A percentile compares a stretch with the other conserved stretches of the same genome.
These are phyloP conservation scores for Trebouxia sp. DNA, from an alignment of 139 green algal species.

Conservation along the genomic window DNA sequence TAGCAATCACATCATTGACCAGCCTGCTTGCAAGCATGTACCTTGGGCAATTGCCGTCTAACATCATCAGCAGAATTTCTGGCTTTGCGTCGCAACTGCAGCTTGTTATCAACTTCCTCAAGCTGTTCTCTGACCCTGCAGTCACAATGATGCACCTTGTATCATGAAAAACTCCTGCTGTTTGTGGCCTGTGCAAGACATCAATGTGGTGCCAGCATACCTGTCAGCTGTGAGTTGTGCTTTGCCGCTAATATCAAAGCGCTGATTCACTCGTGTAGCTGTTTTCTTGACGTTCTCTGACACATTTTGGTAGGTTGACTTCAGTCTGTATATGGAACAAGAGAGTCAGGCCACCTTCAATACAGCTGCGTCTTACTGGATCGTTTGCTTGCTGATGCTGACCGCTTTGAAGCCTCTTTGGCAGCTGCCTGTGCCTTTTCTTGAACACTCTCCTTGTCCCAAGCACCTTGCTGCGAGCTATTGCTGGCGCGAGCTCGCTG, in stretches of 20 bases:
- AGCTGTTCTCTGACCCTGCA: background rate
- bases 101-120: background rate
- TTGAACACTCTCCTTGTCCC: background rate
- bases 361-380: no score
- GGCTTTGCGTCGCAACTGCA: background rate
- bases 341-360: background rate
- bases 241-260: constrained; percentile 9
- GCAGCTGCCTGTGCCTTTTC: constrained; percentile 16
- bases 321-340: background rate
- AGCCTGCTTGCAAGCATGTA: background rate
- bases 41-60: background rate
- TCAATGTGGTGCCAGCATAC: background rate
- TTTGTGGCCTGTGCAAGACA: no score
- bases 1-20: no score
- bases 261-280: background rate
- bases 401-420: constrained; percentile 12
- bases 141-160: background rate
- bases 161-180: background rate
- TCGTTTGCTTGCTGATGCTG: no score
- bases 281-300: constrained; percentile 5
- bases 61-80: background rate
- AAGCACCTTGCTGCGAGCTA: background rate
- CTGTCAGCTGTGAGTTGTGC: constrained; percentile 23
- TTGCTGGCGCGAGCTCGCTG: no score
- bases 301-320: background rate